Conservation (phyloP, 139 green algal genomes). For the Chlamydomonas asymmetrica region DNA sequence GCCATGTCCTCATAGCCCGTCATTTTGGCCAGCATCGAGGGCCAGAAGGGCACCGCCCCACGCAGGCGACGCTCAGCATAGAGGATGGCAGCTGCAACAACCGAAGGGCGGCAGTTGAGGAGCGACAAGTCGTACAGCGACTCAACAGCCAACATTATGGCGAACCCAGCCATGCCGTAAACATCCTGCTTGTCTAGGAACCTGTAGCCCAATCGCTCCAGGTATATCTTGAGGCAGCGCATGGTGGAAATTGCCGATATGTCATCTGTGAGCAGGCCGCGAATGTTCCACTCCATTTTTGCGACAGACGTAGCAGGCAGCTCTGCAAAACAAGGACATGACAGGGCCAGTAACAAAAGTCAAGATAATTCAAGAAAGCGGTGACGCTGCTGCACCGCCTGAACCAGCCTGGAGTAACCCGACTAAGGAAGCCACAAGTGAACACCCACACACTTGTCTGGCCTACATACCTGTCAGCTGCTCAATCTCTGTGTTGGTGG, state of each 20-base stretch:
- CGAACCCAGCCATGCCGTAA: slow-evolving; percentile 48
- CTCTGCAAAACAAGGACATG: slow-evolving; percentile 9
- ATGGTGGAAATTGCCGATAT: slow-evolving; percentile 65
- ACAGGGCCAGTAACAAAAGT: neutral
- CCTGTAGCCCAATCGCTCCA: slow-evolving; percentile 67
- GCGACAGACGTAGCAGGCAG: slow-evolving; percentile 37
- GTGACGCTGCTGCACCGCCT: too few relatives aligned
- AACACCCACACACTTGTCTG: too few relatives aligned
- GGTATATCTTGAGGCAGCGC: slow-evolving; percentile 74
- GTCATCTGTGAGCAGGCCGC: slow-evolving; percentile 56
- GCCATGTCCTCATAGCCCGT: slow-evolving; percentile 81
- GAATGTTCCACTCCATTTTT: slow-evolving; percentile 74
- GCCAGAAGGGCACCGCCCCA: slow-evolving; percentile 85
- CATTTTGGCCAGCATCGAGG: slow-evolving; percentile 78
- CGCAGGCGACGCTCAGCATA: slow-evolving; percentile 76
- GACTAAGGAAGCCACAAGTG: too few relatives aligned
- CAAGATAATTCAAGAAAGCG: too few relatives aligned
- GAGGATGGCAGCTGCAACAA: slow-evolving; percentile 78
- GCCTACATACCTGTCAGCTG: slow-evolving; percentile 27
- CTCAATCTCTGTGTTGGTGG: slow-evolving; percentile 30
- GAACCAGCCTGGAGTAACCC: too few relatives aligned
- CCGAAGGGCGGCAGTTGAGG: slow-evolving; percentile 83
- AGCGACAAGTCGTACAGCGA: slow-evolving; percentile 73
- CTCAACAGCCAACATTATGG: slow-evolving; percentile 60
- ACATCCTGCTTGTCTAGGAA: slow-evolving; percentile 38